Percentiles rank a stretch among this genome's conserved stretches.
phyloP scores from a whole-genome alignment of 441 rosid genomes.

The Macaranga tanarius region DNA sequence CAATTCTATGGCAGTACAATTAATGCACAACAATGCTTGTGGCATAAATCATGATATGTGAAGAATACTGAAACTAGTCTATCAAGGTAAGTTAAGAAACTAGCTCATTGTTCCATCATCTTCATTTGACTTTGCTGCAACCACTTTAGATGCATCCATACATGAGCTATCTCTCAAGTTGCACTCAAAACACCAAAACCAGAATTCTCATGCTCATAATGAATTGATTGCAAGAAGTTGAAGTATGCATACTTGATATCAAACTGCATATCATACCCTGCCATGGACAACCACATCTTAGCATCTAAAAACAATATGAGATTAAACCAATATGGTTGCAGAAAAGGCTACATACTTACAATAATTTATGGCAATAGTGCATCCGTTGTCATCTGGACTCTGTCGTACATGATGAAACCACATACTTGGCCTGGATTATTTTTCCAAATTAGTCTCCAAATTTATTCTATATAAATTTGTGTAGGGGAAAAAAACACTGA shows the following conservation, averaged over 20 bases:
- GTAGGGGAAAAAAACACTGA: neutral
- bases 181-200: slow-evolving; percentile 19
- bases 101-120: slow-evolving; percentile 18
- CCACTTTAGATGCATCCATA: slow-evolving; percentile 1
- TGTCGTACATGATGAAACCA: slow-evolving; percentile 97
- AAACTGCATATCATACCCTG: slow-evolving; percentile 97
- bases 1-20: neutral
- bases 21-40: neutral
- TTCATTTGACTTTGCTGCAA: slow-evolving; percentile 10
- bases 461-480: neutral
- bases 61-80: neutral
- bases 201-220: slow-evolving; percentile 31
- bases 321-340: slow-evolving; percentile 7
- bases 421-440: slow-evolving; percentile 80
- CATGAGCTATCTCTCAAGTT: slow-evolving; percentile 14
- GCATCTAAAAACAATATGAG: neutral
- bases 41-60: neutral
- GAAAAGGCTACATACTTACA: slow-evolving; percentile 45
- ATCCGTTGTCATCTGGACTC: slow-evolving; percentile 62
- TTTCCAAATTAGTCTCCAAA: slow-evolving; percentile 15
- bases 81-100: neutral
- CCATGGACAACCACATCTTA: slow-evolving; percentile 23
- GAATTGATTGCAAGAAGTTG: slow-evolving; percentile 73
- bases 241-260: slow-evolving; percentile 89
- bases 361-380: slow-evolving; percentile 76